These are phyloP conservation scores for Aphanomyces astaci DNA, from an alignment of 352 stramenopile species.

Conservation along the genomic window DNA sequence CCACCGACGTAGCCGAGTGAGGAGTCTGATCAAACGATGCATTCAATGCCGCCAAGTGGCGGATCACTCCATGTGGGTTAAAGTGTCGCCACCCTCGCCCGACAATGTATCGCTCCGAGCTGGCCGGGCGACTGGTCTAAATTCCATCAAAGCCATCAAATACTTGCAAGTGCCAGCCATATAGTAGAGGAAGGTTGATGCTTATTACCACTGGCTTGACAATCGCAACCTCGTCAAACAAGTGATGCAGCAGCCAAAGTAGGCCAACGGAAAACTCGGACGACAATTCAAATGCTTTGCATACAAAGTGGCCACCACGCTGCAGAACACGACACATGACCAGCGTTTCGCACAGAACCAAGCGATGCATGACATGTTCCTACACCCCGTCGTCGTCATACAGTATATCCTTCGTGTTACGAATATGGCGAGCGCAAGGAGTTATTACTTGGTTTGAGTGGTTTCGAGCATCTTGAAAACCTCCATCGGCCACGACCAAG, in stretches of 20 bases:
- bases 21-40: neutral
- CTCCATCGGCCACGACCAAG: slow-evolving; percentile 62
- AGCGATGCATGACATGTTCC: slow-evolving; percentile 53
- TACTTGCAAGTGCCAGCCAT: too few relatives aligned
- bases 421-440: neutral
- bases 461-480: slow-evolving; percentile 58
- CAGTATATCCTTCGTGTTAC: too few relatives aligned
- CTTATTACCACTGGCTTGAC: slow-evolving; percentile 58
- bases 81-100: slow-evolving; percentile 13
- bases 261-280: slow-evolving; percentile 53
- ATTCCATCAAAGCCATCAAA: slow-evolving; percentile 5
- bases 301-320: slow-evolving; percentile 49
- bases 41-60: neutral
- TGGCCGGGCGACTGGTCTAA: slow-evolving; percentile 73
- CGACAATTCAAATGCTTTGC: slow-evolving; percentile 73
- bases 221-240: slow-evolving; percentile 51
- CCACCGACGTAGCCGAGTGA: neutral
- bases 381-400: slow-evolving; percentile 25
- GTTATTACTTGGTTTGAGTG: slow-evolving; percentile 45
- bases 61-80: neutral
- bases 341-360: slow-evolving; percentile 52
- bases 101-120: slow-evolving; percentile 69
- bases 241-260: slow-evolving; percentile 51
- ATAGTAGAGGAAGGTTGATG: neutral
- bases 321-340: slow-evolving; percentile 50